Base-by-base conservation (phyloP, 176 grass and related monocot genomes). In the Eragrostis curvula region DNA sequence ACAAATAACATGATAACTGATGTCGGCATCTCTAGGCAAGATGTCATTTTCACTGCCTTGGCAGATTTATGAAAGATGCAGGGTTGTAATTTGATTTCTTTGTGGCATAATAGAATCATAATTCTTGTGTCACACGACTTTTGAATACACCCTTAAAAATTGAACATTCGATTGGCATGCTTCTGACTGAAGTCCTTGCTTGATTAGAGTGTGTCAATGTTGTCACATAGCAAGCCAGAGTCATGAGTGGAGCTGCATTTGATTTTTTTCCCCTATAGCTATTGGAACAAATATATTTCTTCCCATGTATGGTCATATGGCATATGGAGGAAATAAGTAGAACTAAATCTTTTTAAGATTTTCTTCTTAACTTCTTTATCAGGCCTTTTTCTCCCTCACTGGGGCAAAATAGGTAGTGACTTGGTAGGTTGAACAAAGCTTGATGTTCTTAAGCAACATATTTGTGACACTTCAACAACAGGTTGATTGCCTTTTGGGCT, bases 21-120 rank as follows among this genome's bases (percentile, higher is more conserved):
- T 73, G 45, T 73, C 70, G 27, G 5, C 66, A 78, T 86, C 40
- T 72, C 20, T 77, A 73, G 43, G 66, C 64, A 65, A 81, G 47
- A 50, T 89, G 36, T 28, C 82, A 56, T n/a, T 81, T 84, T 81
- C 14, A 8, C 64, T 60, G 29, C 25, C 29, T 43, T 36, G 67
- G 68, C 32, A 49, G 66, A 73, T 85, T 71, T 80, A 21, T 79
- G 27, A 47, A 79, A 25, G 68, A 73, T 45, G 50, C 58, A 78
- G 3, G 7, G 46, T 58, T 20, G 32, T 79, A 72, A 24, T 85
- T 80, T 44, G 5, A 51, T 30, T 50, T 59, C 16, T 63, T 67
- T 13, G 29, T 63, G 30, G 32, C 74, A 76, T 30, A 21, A 43
- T n/a, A 88, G 60, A 18, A 21, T 55, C 25, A 68, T 44, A 60